Percentiles rank a stretch among this genome's conserved stretches.
phyloP scores from a whole-genome alignment of 2,329 filamentous ascomycete genomes.

The Neopestalotiopsis sp. region DNA sequence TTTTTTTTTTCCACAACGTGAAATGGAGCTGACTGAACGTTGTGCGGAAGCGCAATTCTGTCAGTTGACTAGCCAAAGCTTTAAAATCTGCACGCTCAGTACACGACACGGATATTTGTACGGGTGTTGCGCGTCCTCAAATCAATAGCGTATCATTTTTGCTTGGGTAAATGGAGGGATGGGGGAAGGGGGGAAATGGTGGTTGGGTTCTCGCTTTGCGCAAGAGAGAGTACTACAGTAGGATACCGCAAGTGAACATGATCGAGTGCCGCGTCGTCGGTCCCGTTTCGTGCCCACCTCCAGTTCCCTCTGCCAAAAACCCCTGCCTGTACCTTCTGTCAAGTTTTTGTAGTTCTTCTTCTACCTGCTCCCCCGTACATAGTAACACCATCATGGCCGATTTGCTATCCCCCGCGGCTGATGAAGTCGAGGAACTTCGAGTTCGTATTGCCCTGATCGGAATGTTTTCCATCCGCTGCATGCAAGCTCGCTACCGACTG shows the following conservation, averaged over 20 bases:
- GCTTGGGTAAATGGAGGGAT: conserved; percentile 8
- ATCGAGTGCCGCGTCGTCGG: conserved; percentile 1
- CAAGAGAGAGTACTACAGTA: no score
- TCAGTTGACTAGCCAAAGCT: not conserved
- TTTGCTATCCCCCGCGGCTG: not conserved
- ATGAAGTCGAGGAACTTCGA: not conserved
- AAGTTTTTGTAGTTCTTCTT: no score
- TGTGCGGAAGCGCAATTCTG: not conserved
- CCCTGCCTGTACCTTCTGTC: not conserved
- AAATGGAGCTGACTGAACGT: no score
- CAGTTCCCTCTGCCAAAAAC: not conserved
- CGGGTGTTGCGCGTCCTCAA: conserved; percentile 9
- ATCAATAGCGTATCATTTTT: conserved; percentile 1
- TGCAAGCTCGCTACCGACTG: not conserved
- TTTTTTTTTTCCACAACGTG: no score
- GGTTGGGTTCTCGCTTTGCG: not conserved
- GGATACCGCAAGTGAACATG: not conserved
- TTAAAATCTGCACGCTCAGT: not conserved
- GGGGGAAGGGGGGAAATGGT: not conserved
- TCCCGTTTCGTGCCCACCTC: not conserved
- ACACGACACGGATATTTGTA: not conserved
- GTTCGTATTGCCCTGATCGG: not conserved
- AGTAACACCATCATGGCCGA: no score
- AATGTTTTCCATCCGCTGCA: not conserved
- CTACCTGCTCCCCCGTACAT: no score